phyloP scores from a whole-genome alignment of 2,329 filamentous ascomycete genomes.

The Aureobasidium subglaciale region DNA sequence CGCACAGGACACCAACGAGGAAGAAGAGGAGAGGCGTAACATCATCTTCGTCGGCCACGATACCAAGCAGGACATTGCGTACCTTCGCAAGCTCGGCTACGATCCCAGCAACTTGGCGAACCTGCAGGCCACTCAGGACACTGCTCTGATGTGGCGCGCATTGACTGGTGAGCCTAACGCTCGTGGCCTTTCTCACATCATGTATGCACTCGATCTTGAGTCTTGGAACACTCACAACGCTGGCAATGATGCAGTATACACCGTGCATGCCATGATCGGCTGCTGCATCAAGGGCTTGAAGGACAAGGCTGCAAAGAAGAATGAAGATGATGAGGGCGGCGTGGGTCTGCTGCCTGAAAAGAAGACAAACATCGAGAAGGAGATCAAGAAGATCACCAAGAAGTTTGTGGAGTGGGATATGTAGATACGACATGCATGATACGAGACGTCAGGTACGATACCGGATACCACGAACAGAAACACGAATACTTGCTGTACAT shows the following conservation, averaged over 20 bases:
- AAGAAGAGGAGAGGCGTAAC: constrained; percentile 38
- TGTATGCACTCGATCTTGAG: constrained; percentile 57
- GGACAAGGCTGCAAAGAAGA: constrained; percentile 11
- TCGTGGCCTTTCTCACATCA: constrained; percentile 53
- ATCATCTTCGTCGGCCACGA: constrained; percentile 78
- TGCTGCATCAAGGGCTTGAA: constrained; percentile 45
- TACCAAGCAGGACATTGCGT: constrained; percentile 58
- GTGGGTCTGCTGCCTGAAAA: neutral
- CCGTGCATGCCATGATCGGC: constrained; percentile 64
- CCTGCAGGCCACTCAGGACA: constrained; percentile 64
- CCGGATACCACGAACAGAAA: no score
- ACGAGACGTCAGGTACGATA: neutral
- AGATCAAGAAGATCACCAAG: neutral
- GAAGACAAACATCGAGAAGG: neutral
- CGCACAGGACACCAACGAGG: neutral
- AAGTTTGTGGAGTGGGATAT: constrained; percentile 7
- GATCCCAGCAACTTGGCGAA: constrained; percentile 48
- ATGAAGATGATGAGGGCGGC: neutral
- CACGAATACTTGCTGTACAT: no score
- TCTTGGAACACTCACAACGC: constrained; percentile 39
- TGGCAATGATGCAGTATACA: constrained; percentile 40
- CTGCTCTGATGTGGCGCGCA: constrained; percentile 60
- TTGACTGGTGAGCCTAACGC: constrained; percentile 48
- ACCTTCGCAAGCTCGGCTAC: constrained; percentile 59
- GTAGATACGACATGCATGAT: neutral